Base-by-base conservation (phyloP, 1,284 basidiomycete genomes). In the Sphaerobolus stellatus region DNA sequence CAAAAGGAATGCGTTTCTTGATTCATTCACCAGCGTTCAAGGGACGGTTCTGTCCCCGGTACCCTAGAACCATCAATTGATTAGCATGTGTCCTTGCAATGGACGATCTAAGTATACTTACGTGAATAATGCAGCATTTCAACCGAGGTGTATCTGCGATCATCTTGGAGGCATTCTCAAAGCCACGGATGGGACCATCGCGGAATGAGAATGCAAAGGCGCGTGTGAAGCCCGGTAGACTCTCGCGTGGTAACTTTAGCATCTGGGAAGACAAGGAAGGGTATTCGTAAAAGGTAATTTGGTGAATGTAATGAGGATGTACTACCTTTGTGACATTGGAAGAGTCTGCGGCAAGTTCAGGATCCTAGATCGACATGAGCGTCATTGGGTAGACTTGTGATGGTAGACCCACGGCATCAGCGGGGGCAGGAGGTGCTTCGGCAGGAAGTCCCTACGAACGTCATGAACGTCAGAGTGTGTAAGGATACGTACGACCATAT, bases 161-260 rank as follows among this genome's bases (percentile, higher is more conserved):
- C 1, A 75, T 72, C 20, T 73, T 65, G 62, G 85, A 88, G 5
- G 82, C 73, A 2, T 75, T 63, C 24, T 64, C 70, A 56, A 81
- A 76, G 4, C 84, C 85, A 33, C 83, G 78, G 25, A 89, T 70
- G 9, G 87, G 88, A 2, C 88, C 87, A 43, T 86, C 78, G n/a
- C 86, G 78, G 11, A 91, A 71, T 2, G 84, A 88, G 7, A 86
- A 88, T 0, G 86, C 86, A 13, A 91, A 68, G 0, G 88, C 88
- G 18, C 79, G 74, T 56, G 88, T 86, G 67, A 82, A 90, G 6
- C 88, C 82, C 5, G 84, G 79, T 11, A 91, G 75, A 64, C 86
- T 81, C 2, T 86, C 86, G 0, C 83, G 84, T 70, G 91, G 88
- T 11, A 88, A 70, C 25, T 84, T 78, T 1, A 90, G 82, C 56